A percentile compares a stretch with the other conserved stretches of the same genome.
These are phyloP conservation scores for Oryza rufipogon DNA, from an alignment of 176 grass and related monocot genomes.

Conservation along the genomic window DNA sequence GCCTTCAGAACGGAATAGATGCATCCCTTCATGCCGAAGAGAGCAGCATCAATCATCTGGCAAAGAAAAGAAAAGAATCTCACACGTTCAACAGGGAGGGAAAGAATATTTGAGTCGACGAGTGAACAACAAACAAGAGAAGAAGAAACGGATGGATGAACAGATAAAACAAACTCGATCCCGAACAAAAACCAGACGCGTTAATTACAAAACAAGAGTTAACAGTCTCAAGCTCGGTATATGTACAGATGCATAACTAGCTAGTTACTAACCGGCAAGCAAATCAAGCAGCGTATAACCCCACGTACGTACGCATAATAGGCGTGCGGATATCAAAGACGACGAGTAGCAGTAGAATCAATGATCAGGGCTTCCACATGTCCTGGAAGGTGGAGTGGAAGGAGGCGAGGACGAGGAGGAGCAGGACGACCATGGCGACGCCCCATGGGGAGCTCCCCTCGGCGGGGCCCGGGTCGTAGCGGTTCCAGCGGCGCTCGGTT, in stretches of 20 bases:
- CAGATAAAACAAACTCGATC: background rate
- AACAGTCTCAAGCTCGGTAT: conserved; percentile 20
- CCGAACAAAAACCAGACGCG: background rate
- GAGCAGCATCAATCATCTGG: background rate
- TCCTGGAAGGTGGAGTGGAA: conserved; percentile 76
- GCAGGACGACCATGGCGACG: conserved; percentile 67
- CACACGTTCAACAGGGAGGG: background rate
- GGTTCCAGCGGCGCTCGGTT: conserved; percentile 36
- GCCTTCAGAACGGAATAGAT: background rate
- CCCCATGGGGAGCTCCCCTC: conserved; percentile 84
- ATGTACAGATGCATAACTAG: background rate
- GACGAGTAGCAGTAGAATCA: background rate
- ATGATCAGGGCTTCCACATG: conserved; percentile 82
- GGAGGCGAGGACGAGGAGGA: conserved; percentile 76
- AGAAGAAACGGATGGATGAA: background rate
- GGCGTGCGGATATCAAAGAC: background rate
- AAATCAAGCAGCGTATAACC: background rate
- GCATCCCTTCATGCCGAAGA: background rate
- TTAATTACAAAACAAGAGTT: conserved; percentile 14
- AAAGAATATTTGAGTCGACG: background rate
- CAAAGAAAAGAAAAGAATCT: conserved; percentile 16
- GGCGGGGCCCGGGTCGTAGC: conserved; percentile 19
- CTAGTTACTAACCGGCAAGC: background rate
- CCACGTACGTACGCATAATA: background rate
- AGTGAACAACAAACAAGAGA: too few relatives aligned